Evolutionary conservation across 1,284 basidiomycete species (phyloP).

Genomic region (Malassezia caprae): DNA sequence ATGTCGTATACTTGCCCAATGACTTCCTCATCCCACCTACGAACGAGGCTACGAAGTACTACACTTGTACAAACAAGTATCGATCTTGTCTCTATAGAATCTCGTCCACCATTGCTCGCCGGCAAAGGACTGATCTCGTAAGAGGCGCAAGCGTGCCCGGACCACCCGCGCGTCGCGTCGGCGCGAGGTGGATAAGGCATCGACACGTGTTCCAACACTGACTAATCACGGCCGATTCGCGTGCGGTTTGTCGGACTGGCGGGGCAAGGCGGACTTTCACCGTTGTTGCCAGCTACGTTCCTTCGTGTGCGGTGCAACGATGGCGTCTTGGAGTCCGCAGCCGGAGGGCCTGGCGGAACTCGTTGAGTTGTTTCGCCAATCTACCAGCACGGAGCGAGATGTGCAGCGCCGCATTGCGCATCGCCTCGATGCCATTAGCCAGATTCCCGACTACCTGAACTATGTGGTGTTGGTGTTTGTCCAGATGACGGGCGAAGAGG

Average conservation of each 20-base stretch:
- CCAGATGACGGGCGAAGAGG: constrained; percentile 68
- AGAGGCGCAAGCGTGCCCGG: no score
- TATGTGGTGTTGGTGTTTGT: constrained; percentile 90
- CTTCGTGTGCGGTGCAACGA: not conserved
- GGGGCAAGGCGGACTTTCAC: not conserved
- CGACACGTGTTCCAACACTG: not conserved
- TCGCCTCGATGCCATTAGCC: constrained; percentile 37
- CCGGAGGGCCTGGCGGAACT: constrained; percentile 37
- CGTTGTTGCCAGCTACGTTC: not conserved
- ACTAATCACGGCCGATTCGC: not conserved
- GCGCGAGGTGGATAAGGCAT: not conserved
- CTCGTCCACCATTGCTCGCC: no score
- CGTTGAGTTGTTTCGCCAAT: constrained; percentile 39
- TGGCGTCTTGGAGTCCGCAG: constrained; percentile 36
- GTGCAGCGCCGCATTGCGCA: constrained; percentile 37
- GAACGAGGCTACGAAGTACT: no score
- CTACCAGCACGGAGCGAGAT: constrained; percentile 33
- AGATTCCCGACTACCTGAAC: constrained; percentile 61
- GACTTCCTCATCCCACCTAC: no score
- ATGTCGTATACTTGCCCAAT: no score
- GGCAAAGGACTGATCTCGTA: no score
- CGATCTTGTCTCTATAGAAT: no score
- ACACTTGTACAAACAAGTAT: no score
- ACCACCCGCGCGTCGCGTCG: not conserved
- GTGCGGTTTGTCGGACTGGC: not conserved